Conservation (phyloP, 2,329 filamentous ascomycete genomes). For the Corinectria fuckeliana region DNA sequence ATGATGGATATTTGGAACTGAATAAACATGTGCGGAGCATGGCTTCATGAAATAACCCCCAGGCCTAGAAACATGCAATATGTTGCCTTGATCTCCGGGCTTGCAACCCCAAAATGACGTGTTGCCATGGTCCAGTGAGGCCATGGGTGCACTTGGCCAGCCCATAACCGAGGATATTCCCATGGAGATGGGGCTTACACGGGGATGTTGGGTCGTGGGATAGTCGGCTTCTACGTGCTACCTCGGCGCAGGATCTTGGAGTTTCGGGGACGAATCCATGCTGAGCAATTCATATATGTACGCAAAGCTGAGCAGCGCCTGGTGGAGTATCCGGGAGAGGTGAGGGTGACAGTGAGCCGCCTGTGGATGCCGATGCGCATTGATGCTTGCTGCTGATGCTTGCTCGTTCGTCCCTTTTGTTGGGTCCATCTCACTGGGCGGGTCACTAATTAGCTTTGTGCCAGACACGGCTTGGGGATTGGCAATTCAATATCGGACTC, state of each 20-base stretch:
- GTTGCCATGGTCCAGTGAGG: slow-evolving; percentile 18
- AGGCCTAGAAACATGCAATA: slow-evolving; percentile 4
- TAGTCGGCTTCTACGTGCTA: neutral
- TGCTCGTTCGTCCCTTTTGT: slow-evolving; percentile 8
- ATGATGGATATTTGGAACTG: neutral
- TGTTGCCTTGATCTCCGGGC: slow-evolving; percentile 19
- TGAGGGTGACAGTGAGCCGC: slow-evolving; percentile 23
- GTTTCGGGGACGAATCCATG: neutral
- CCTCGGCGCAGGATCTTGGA: neutral
- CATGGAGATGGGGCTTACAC: neutral
- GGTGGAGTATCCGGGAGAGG: neutral
- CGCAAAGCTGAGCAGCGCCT: slow-evolving; percentile 18
- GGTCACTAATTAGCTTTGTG: slow-evolving; percentile 1
- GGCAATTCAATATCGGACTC: slow-evolving; percentile 7
- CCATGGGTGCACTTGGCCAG: slow-evolving; percentile 6
- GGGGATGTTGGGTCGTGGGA: slow-evolving; percentile 14
- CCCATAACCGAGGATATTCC: slow-evolving; percentile 32
- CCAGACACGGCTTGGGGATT: slow-evolving; percentile 13
- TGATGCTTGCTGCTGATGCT: slow-evolving; percentile 12
- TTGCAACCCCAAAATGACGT: slow-evolving; percentile 28
- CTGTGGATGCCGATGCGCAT: slow-evolving; percentile 13
- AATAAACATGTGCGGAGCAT: slow-evolving; percentile 13
- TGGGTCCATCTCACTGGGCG: neutral
- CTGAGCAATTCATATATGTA: too few species aligned
- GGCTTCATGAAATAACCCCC: neutral